Evolutionary conservation across 495 filamentous ascomycete species (phyloP).

Genomic region (Penicillium coprophilum): DNA sequence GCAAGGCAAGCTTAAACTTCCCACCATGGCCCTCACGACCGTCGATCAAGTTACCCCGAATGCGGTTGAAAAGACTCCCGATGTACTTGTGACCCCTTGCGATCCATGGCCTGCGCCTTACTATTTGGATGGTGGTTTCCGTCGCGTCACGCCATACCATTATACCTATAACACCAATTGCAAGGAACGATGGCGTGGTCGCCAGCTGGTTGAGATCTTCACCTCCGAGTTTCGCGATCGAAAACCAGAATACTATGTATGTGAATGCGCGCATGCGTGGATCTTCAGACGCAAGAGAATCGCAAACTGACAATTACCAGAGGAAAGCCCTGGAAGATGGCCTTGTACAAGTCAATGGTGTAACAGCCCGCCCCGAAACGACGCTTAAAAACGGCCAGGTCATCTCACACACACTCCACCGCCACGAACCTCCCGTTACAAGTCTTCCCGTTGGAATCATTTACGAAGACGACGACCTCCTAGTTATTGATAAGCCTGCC

Average conservation of each 20-base stretch:
- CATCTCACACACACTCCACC: constrained; percentile 89
- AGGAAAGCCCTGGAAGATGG: constrained; percentile 77
- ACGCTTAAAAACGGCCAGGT: constrained; percentile 77
- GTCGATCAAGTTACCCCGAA: constrained; percentile 43
- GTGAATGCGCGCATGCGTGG: constrained; percentile 12
- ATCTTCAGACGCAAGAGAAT: background rate
- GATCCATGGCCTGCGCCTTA: constrained; percentile 70
- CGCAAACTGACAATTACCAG: constrained; percentile 38
- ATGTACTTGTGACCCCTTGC: constrained; percentile 59
- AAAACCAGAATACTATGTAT: constrained; percentile 80
- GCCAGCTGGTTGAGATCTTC: constrained; percentile 76
- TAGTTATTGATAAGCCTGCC: constrained; percentile 95
- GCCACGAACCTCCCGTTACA: constrained; percentile 91
- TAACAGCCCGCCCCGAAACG: constrained; percentile 55
- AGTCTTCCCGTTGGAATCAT: constrained; percentile 75
- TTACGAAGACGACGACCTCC: constrained; percentile 85
- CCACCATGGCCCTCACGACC: constrained; percentile 56
- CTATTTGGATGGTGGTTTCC: constrained; percentile 73
- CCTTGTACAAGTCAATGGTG: constrained; percentile 70
- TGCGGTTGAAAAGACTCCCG: constrained; percentile 45
- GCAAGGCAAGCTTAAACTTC: constrained; percentile 47
- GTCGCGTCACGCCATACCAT: constrained; percentile 83
- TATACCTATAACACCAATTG: constrained; percentile 94
- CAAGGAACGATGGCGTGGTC: constrained; percentile 84
- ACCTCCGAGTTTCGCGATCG: constrained; percentile 76